A percentile compares a stretch with the other conserved stretches of the same genome.
phyloP scores from a whole-genome alignment of 768 basidiomycete species.

The Saitozyma sp. region DNA sequence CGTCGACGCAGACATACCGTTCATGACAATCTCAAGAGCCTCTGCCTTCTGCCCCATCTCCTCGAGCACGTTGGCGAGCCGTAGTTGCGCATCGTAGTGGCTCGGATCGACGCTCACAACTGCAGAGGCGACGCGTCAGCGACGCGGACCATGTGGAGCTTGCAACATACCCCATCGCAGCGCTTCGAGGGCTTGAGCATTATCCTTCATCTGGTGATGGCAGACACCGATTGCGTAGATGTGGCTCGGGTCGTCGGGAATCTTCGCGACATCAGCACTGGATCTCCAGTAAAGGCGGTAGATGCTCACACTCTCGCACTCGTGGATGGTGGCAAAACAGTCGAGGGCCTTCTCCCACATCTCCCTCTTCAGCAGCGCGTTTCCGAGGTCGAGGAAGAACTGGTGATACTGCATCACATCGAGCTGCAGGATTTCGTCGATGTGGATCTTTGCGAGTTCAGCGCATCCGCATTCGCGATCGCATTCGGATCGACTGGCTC shows the following conservation, averaged over 20 bases:
- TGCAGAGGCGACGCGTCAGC: constrained; percentile 45
- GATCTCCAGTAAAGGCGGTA: neutral
- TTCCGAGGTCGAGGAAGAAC: constrained; percentile 79
- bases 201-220: constrained; percentile 71
- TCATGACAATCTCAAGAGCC: constrained; percentile 77
- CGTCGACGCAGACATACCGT: constrained; percentile 60
- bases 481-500: neutral
- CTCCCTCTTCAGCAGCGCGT: constrained; percentile 74
- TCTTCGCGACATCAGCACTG: constrained; percentile 56
- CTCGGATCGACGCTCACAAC: constrained; percentile 73
- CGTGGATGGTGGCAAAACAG: constrained; percentile 76
- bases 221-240: constrained; percentile 72
- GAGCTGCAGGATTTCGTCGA: constrained; percentile 66
- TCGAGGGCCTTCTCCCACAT: constrained; percentile 76
- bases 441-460: constrained; percentile 61
- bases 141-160: neutral
- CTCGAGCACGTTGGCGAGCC: constrained; percentile 87
- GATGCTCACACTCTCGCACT: constrained; percentile 66
- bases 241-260: constrained; percentile 54
- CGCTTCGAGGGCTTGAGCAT: constrained; percentile 75
- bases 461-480: neutral
- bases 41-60: constrained; percentile 73
- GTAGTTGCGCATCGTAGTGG: constrained; percentile 80
- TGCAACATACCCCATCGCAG: constrained; percentile 70
- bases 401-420: constrained; percentile 75